Base-by-base conservation (phyloP, 2,329 filamentous ascomycete species). In the Talaromyces marneffei region DNA sequence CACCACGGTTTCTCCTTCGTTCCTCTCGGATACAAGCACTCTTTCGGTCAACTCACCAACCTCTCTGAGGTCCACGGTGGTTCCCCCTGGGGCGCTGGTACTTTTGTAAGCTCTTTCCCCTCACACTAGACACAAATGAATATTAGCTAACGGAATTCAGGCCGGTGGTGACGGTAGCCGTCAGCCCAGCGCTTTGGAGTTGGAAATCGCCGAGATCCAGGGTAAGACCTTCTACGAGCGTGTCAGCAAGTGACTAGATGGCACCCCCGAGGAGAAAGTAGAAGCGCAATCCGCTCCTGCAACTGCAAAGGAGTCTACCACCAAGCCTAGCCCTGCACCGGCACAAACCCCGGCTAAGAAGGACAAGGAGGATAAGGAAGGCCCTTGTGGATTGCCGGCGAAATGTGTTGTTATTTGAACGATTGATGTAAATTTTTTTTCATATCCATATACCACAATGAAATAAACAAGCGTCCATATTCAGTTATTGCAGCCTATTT, bases 1-100 rank as follows among this genome's bases (percentile, higher is more conserved):
- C 94, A 97, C 80, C 94, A 97, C 82, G 94, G 94, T 71, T 89
- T 97, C 80, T 88, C 94, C 82, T 97, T 89, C 76, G 92, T 97
- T n/a, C 94, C 94, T 54, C 83, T 97, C 59, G 94, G 94, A 60
- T 97, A 96, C 83, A 88, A 90, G 79, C 90, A 87, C 70, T 79
- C 86, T 55, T 97, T 96, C 73, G 74, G 73, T 63, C 78, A 86
- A 65, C 78, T 96, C 66, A 74, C 87, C 66, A 87, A 92, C 78
- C 76, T 96, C 37, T 73, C 73, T 31, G 92, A 97, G 82, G 83
- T 94, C 65, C 90, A 90, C 74, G 94, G 94, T 71, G 94, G 94
- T 64, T 86, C 84, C 64, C 83, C 94, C 40, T 99, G 94, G 94
- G 94, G 93, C 70, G 92, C 93, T 35, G 94, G 94, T 73, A 96